These are phyloP conservation scores for Fusarium piperis DNA, from an alignment of 2,329 filamentous ascomycete genomes.

Conservation along the genomic window DNA sequence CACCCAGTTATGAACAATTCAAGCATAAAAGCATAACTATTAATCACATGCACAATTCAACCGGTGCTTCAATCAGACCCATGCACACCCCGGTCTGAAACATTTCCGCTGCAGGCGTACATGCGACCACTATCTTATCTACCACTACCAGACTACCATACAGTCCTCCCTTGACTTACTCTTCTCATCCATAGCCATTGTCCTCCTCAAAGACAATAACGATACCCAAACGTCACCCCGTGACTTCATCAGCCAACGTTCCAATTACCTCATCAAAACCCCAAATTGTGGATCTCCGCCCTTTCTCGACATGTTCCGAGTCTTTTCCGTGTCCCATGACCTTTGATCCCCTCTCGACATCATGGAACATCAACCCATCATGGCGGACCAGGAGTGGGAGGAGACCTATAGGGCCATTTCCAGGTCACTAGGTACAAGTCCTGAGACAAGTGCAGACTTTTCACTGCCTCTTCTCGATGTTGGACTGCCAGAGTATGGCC, in stretches of 20 bases:
- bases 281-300: slow-evolving; percentile 32
- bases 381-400: slow-evolving; percentile 12
- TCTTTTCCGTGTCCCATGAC: slow-evolving; percentile 31
- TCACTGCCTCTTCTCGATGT: neutral
- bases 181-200: neutral
- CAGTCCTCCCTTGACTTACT: neutral
- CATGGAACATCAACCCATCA: slow-evolving; percentile 3
- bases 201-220: neutral
- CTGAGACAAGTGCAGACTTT: slow-evolving; percentile 7
- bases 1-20: neutral
- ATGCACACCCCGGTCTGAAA: neutral
- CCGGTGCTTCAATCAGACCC: neutral
- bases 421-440: neutral
- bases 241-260: neutral
- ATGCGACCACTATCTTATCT: neutral
- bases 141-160: neutral
- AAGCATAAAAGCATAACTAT: neutral
- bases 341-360: neutral
- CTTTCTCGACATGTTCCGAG: slow-evolving; percentile 29
- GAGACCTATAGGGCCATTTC: neutral
- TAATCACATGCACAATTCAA: neutral
- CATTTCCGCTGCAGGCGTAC: neutral
- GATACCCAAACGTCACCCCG: neutral
- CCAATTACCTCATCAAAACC: neutral
- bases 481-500: neutral